These are phyloP conservation scores for Adenanthera pavonina DNA, from an alignment of 306 rosid genomes.

Conservation along the genomic window DNA sequence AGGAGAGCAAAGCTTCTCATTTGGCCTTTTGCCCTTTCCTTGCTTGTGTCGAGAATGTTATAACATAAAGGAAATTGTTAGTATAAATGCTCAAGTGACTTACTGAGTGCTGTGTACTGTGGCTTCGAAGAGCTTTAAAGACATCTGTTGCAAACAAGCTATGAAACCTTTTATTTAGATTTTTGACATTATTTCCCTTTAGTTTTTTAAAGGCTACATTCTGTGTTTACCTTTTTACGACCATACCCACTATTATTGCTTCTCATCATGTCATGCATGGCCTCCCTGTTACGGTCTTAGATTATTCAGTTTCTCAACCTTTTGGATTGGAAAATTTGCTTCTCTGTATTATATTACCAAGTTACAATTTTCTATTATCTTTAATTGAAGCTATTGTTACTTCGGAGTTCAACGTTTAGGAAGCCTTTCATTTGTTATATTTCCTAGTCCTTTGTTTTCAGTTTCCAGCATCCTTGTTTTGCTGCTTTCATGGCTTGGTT, in stretches of 20 bases:
- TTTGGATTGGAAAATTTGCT: not conserved
- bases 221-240: not conserved
- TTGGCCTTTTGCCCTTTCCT: not conserved
- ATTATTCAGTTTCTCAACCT: not conserved
- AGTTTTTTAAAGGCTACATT: not conserved
- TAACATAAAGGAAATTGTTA: not conserved
- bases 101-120: not conserved
- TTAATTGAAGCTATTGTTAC: not conserved
- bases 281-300: constrained; percentile 1
- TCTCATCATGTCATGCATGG: constrained; percentile 12
- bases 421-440: not conserved
- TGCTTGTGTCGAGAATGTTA: not conserved
- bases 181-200: not conserved
- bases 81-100: not conserved
- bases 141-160: not conserved
- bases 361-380: not conserved
- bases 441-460: not conserved
- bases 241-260: not conserved
- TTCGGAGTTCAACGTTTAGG: not conserved
- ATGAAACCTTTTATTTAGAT: not conserved
- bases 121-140: not conserved
- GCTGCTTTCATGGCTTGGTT: not conserved
- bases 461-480: not conserved
- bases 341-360: not conserved
- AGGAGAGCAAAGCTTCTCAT: not conserved